These are phyloP conservation scores for Arabidopsis lyrata DNA, from an alignment of 441 rosid species.

Conservation along the genomic window DNA sequence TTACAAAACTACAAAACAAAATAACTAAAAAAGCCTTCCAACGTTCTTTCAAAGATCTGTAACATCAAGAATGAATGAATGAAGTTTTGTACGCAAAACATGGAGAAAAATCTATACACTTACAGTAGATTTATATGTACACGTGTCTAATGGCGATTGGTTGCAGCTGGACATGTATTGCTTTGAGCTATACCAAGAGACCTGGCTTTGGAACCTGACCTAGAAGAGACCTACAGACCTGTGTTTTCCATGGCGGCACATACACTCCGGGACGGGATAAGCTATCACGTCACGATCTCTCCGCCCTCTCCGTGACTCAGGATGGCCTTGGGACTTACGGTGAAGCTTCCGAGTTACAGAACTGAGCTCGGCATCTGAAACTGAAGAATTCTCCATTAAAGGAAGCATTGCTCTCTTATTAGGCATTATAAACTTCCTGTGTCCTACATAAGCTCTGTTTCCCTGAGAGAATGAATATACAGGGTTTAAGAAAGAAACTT, in stretches of 20 bases:
- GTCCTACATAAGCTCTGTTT: slow-evolving; percentile 78
- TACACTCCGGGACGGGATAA: slow-evolving; percentile 80
- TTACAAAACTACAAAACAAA: neutral
- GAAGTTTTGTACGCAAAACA: neutral
- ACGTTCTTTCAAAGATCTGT: slow-evolving; percentile 3
- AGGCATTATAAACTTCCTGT: slow-evolving; percentile 75
- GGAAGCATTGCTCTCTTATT: slow-evolving; percentile 75
- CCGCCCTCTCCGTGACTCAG: slow-evolving; percentile 60
- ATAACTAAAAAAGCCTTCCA: slow-evolving; percentile 2
- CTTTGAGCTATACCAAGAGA: slow-evolving; percentile 9
- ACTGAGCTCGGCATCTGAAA: slow-evolving; percentile 61
- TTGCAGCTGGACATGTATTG: slow-evolving; percentile 10
- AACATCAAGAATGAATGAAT: slow-evolving; percentile 1
- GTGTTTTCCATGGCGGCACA: slow-evolving; percentile 54
- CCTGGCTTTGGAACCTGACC: slow-evolving; percentile 5
- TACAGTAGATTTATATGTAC: slow-evolving; percentile 13
- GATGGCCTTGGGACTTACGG: slow-evolving; percentile 63
- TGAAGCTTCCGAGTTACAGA: slow-evolving; percentile 63
- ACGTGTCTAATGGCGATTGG: slow-evolving; percentile 18
- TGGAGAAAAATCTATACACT: neutral
- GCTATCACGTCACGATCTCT: slow-evolving; percentile 72
- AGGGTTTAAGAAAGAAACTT: neutral
- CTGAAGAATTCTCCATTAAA: slow-evolving; percentile 58
- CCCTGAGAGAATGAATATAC: slow-evolving; percentile 53
- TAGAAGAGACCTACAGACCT: slow-evolving; percentile 38